phyloP scores from a whole-genome alignment of 75 land plant species.

The Pinus taeda region DNA sequence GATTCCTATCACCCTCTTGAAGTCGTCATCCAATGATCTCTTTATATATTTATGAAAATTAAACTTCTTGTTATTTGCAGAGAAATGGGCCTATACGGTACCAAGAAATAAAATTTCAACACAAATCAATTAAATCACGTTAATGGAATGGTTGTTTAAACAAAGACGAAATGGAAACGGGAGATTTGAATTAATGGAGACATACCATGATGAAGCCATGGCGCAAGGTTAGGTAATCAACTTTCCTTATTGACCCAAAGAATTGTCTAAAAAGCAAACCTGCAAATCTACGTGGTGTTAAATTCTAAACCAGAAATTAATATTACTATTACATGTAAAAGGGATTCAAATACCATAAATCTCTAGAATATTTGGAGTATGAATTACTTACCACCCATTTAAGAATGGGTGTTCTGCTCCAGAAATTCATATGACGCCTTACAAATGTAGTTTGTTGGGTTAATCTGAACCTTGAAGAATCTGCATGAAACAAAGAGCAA shows the following conservation, averaged over 20 bases:
- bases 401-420: slow-evolving; percentile 13
- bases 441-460: slow-evolving; percentile 32
- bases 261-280: slow-evolving; percentile 68
- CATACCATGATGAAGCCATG: slow-evolving; percentile 42
- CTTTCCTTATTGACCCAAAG: slow-evolving; percentile 40
- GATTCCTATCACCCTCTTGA: no score
- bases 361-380: background rate
- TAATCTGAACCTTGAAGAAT: slow-evolving; percentile 30
- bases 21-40: no score
- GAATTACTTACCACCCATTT: slow-evolving; percentile 30
- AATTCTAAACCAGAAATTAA: background rate
- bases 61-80: slow-evolving; percentile 47
- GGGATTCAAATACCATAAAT: background rate
- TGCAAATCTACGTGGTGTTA: slow-evolving; percentile 15
- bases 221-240: slow-evolving; percentile 62
- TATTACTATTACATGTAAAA: background rate
- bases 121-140: background rate
- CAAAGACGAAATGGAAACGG: background rate
- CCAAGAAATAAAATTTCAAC: background rate
- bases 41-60: slow-evolving; percentile 31
- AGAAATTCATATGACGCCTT: slow-evolving; percentile 26
- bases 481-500: slow-evolving; percentile 8
- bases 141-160: background rate
- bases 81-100: slow-evolving; percentile 59
- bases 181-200: background rate